phyloP scores from a whole-genome alignment of 2,329 filamentous ascomycete genomes.

The Fusarium brachygibbosum region DNA sequence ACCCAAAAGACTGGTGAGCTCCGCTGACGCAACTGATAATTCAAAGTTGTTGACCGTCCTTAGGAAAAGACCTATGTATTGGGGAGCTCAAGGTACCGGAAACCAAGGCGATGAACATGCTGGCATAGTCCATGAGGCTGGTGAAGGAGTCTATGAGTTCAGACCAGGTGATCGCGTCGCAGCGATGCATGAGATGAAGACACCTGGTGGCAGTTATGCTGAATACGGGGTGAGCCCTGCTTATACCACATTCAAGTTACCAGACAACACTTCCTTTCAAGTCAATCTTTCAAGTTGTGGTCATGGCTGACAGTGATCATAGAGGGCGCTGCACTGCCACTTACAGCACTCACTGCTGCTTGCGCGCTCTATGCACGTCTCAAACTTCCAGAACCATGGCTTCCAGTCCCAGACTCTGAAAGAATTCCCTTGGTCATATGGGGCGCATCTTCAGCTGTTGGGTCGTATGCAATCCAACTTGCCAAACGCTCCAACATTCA shows the following conservation, averaged over 20 bases:
- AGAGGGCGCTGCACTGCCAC: conserved; percentile 26
- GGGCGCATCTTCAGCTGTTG: conserved; percentile 35
- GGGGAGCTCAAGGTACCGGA: conserved; percentile 14
- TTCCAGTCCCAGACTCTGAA: neutral
- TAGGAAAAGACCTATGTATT: conserved; percentile 36
- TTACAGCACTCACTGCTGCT: conserved; percentile 26
- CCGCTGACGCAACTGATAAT: accelerated
- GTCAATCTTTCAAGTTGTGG: accelerated
- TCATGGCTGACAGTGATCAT: neutral
- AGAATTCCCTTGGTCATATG: conserved; percentile 21
- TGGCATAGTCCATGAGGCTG: conserved; percentile 16
- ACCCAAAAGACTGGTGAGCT: conserved; percentile 33
- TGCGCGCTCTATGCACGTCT: conserved; percentile 23
- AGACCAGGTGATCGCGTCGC: conserved; percentile 31
- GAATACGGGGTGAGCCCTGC: conserved; percentile 33
- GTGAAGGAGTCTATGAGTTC: conserved; percentile 26
- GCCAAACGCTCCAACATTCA: conserved; percentile 30
- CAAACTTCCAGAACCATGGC: conserved; percentile 9
- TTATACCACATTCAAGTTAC: conserved; percentile 25
- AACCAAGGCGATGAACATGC: conserved; percentile 36
- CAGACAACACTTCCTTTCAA: conserved; percentile 12
- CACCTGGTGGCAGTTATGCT: conserved; percentile 26
- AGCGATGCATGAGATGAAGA: conserved; percentile 36
- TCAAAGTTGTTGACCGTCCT: accelerated
- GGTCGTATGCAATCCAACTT: conserved; percentile 28